Evolutionary conservation across 208 protist genomes (phyloP), one percentile per base, ranked within the genome.

Genomic region (Trypanosoma avium): DNA sequence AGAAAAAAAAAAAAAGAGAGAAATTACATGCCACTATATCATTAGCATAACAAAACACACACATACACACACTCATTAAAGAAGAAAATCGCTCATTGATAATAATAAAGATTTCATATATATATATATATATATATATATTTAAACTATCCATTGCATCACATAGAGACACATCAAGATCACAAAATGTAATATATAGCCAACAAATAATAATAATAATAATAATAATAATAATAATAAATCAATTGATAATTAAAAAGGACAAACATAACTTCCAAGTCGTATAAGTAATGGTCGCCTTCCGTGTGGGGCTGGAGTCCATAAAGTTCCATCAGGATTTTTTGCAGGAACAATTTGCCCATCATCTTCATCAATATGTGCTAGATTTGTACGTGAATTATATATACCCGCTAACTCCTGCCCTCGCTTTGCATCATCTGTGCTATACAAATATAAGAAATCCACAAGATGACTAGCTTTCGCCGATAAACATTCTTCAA

Each of bases 401-500:
- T 17, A 29, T 4, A 17, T 9, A 17, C 17, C 2, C 32, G 10
- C 46, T 12, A 19, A 17, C 32, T 40, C 8, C 0, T 2, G 17
- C 6, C 33, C 33, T 0, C 47, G 42, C 8, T 22, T 6, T 42
- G 8, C 62, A 29, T 81, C 61, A 53, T 64, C 67, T 9, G 68
- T 57, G 50, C 74, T 60, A 68, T 88, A 92, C 74, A 75, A 73
- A 50, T 43, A 70, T n/a, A 94, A 59, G 49, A 91, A 92, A 54
- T 94, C 85, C 0, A 89, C 78, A 38, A 84, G 54, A 62, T 86
- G 79, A 56, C 83, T 92, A 62, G 70, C 71, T 21, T 71, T 63
- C n/a, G 65, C 77, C 0, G 58, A 67, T 7, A 95, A 67, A 5
- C 77, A 75, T 67, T 95, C 85, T 60, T 95, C 89, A 36, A 95